Conservation (phyloP, 129 eudicot genomes). For the Flaveria trinervia region DNA sequence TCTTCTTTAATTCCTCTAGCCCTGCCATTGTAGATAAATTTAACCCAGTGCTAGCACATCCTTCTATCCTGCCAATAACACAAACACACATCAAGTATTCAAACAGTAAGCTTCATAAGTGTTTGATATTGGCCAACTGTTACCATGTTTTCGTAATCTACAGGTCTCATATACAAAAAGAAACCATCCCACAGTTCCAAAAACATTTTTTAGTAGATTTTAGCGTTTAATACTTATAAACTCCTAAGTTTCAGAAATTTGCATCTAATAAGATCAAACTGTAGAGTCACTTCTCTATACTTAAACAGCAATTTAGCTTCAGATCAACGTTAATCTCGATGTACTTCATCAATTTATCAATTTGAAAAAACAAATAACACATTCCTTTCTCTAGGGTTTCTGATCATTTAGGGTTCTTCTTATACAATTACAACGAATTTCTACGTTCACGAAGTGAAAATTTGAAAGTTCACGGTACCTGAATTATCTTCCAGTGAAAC, state of each 20-base stretch:
- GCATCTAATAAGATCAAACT: conserved; percentile 9
- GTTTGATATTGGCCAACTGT: neutral
- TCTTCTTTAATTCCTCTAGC: conserved; percentile 86
- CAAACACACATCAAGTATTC: conserved; percentile 9
- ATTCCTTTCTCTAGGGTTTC: conserved; percentile 26
- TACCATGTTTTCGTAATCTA: too few relatives aligned
- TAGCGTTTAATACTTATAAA: neutral
- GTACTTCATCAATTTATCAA: too few relatives aligned
- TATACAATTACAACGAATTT: neutral
- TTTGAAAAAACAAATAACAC: neutral
- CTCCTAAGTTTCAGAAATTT: neutral
- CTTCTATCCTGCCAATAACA: conserved; percentile 22
- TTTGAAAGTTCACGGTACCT: conserved; percentile 22
- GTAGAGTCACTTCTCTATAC: too few relatives aligned
- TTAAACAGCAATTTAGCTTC: too few relatives aligned
- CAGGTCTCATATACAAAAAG: too few relatives aligned
- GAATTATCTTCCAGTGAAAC: conserved; percentile 16
- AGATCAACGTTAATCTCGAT: too few relatives aligned
- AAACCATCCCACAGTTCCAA: neutral
- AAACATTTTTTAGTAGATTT: neutral
- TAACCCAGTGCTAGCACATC: conserved; percentile 29
- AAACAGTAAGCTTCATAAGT: conserved; percentile 5
- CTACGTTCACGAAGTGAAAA: neutral
- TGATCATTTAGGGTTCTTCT: conserved; percentile 20
- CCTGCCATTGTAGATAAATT: conserved; percentile 60